phyloP scores from a whole-genome alignment of 106 monocot species.

The Triglochin maritima region DNA sequence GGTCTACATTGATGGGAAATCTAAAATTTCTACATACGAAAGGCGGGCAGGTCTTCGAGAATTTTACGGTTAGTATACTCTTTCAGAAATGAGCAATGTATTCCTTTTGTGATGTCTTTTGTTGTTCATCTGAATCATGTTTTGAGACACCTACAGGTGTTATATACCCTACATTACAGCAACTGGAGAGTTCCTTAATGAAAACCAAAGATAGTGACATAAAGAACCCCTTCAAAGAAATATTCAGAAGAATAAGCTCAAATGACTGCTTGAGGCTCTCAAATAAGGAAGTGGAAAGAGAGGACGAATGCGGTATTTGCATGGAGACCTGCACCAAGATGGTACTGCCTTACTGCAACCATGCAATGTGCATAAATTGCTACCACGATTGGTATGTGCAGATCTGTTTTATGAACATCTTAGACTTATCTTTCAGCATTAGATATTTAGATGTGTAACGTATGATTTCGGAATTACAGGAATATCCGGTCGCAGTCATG shows the following conservation, averaged over 20 bases:
- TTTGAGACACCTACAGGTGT: conserved; percentile 37
- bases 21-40: conserved; percentile 44
- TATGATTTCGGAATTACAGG: conserved; percentile 19
- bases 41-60: conserved; percentile 69
- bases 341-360: conserved; percentile 17
- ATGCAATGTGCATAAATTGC: not conserved
- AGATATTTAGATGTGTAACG: too few relatives aligned
- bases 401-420: too few relatives aligned
- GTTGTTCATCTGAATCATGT: too few relatives aligned
- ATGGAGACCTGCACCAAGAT: conserved; percentile 85
- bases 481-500: conserved; percentile 62
- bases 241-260: conserved; percentile 24
- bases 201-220: conserved; percentile 30
- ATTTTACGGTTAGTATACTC: conserved; percentile 48
- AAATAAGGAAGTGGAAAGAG: conserved; percentile 52
- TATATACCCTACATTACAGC: conserved; percentile 74
- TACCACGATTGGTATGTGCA: not conserved
- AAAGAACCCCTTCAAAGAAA: conserved; percentile 19
- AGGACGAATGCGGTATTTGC: conserved; percentile 86
- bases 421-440: too few relatives aligned
- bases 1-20: conserved; percentile 61
- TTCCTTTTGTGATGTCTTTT: too few relatives aligned
- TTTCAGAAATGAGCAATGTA: too few relatives aligned
- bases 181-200: conserved; percentile 43
- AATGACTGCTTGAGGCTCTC: conserved; percentile 38